Percentiles rank a stretch among this genome's conserved stretches.
These are phyloP conservation scores for Tilletiaria anomala DNA, from an alignment of 1,284 basidiomycete species.

Conservation along the genomic window DNA sequence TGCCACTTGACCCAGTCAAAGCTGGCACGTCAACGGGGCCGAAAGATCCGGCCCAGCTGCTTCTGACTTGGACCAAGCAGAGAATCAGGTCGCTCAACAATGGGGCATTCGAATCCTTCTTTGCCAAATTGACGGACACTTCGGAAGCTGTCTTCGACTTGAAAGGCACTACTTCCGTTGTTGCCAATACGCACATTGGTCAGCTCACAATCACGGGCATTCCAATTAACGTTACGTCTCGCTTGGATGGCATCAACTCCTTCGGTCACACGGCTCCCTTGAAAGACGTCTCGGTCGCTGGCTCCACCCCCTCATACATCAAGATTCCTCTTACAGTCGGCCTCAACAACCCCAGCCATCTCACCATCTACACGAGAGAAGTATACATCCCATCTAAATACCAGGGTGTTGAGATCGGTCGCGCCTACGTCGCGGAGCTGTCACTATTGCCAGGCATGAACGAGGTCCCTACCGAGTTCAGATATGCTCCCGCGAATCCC, in stretches of 20 bases:
- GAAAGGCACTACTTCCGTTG: conserved; percentile 51
- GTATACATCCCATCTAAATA: conserved; percentile 52
- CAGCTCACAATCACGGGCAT: conserved; percentile 55
- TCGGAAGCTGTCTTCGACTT: conserved; percentile 46
- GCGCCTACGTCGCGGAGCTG: conserved; percentile 40
- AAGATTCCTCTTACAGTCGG: conserved; percentile 12
- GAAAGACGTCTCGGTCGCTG: conserved; percentile 26
- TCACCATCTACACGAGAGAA: conserved; percentile 52
- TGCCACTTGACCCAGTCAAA: conserved; percentile 43
- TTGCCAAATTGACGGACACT: conserved; percentile 50
- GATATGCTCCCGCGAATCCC: conserved; percentile 52
- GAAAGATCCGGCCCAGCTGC: conserved; percentile 45
- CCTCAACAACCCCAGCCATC: conserved; percentile 39
- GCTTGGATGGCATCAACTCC: conserved; percentile 45
- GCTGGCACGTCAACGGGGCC: conserved; percentile 59
- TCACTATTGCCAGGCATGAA: conserved; percentile 53
- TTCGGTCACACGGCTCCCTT: conserved; percentile 49
- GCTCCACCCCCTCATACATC: conserved; percentile 15
- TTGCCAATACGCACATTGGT: conserved; percentile 54
- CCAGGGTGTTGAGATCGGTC: conserved; percentile 43
- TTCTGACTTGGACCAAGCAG: conserved; percentile 45
- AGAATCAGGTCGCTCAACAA: conserved; percentile 50
- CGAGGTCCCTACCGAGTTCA: conserved; percentile 50
- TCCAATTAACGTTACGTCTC: conserved; percentile 50
- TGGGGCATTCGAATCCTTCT: conserved; percentile 49